Evolutionary conservation across 495 filamentous ascomycete species (phyloP), one percentile per base, ranked within the genome.

Genomic region (Tirmania nivea): DNA sequence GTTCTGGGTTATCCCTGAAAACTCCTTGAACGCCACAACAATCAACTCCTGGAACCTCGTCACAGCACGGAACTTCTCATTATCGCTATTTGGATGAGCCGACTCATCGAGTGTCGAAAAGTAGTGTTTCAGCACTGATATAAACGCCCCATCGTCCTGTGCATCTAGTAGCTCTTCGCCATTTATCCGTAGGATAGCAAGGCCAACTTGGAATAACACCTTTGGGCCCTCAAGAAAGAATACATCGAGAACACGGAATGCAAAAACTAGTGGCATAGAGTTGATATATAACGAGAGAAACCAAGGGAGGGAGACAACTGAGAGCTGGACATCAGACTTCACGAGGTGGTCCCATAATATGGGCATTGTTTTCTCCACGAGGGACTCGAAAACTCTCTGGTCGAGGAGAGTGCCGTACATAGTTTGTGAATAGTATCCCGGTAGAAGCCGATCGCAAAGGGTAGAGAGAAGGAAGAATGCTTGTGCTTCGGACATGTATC

Each of bases 371-470:
- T 85, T 93, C 65, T 97, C 92, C 16, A 97, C 90, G 0, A 96
- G 71, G 2, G 85, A 90, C 67, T 97, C 90, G 64, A 97, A 96
- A 2, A 97, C 90, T 56, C 86, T 81, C 61, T 97, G 90, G 61
- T 97, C 90, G 11, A 97, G 75, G 11, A 97, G 75, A 0, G 90
- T 97, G 53, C 90, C 90, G 64, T 96, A 96, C 90, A 97, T 97
- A 48, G 90, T 97, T 11, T 80, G 89, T 8, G 87, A 94, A 63
- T 97, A 97, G 70, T 97, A 97, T 0, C 90, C 90, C 0, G 90
- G 90, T 2, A 96, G 74, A 14, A 97, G 74, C 31, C 89, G 79
- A 66, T 96, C 89, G 66, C 90, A 97, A 7, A 97, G 73, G 10
- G 86, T 75, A 35, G 87, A 93, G 20, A 97, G 77, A 7, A 95